Evolutionary conservation across 225 moss, liverwort and hornwort genomes (phyloP), one percentile per base, ranked within the genome.

Genomic region (Thuidium tamariscinum): DNA sequence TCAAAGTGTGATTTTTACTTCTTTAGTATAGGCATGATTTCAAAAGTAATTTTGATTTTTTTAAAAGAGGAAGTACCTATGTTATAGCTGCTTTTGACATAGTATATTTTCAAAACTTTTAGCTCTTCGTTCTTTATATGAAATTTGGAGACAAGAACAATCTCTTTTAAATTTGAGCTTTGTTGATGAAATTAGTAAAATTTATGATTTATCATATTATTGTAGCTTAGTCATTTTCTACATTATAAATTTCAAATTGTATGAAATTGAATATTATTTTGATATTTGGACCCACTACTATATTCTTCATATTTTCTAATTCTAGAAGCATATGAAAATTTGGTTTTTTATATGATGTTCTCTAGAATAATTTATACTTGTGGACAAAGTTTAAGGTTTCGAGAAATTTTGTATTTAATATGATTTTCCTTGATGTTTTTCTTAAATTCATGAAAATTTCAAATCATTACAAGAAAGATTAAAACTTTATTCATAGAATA

Each of bases 121-220:
- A 22, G 2, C 2, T 41, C 14, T 23, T 39, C 13, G 7, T 13
- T 68, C 2, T 68, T 7, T 0, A 13, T 39, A 41, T 41, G 3
- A 69, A 26, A 15, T 42, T 0, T 42, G 0, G 0, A 1, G 16
- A 41, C 15, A 16, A 5, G 3, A 41, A 26, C 0, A 0, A 69
- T 4, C 10, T 37, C 4, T 27, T 9, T 27, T 5, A 29, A 71
- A 71, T 44, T 44, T 27, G 27, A 44, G 3, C 5, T 5, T 16
- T 27, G 3, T 16, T 42, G 3, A 27, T 70, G 5, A 70, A 27
- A 70, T 42, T n/a, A n/a, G n/a, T n/a, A 16, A 16, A 16, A 70
- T 16, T 70, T 15, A 42, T 70, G 3, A 70, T 9, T 15, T n/a
- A n/a, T n/a, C n/a, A n/a, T n/a, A n/a, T n/a, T n/a, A n/a, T n/a